Conservation (phyloP, 2,329 filamentous ascomycete genomes). For the Aureobasidium zeae region DNA sequence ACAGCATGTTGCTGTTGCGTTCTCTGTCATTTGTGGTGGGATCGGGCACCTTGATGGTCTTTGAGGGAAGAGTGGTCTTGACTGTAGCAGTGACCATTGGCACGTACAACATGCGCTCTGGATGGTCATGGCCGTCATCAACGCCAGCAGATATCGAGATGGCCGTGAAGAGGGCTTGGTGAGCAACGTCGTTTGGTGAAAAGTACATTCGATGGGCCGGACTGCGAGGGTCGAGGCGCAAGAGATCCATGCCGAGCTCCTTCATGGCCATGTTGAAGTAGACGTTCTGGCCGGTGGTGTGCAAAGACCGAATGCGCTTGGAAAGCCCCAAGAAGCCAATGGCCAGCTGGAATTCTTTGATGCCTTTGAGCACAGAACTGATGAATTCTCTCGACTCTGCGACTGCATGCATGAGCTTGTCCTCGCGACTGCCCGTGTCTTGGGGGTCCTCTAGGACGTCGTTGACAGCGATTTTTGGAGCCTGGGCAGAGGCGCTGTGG, state of each 20-base stretch:
- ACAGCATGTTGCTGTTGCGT: conserved; percentile 89
- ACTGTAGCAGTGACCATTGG: conserved; percentile 96
- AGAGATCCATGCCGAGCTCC: conserved; percentile 85
- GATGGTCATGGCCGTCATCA: conserved; percentile 77
- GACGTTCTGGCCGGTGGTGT: conserved; percentile 59
- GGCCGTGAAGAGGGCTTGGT: conserved; percentile 85
- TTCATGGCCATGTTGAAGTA: conserved; percentile 88
- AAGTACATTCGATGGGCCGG: conserved; percentile 99
- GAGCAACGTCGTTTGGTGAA: conserved; percentile 79
- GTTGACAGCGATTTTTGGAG: conserved; percentile 19
- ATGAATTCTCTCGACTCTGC: conserved; percentile 90
- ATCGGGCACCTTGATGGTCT: conserved; percentile 73
- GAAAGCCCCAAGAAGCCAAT: conserved; percentile 84
- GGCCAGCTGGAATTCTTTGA: conserved; percentile 94
- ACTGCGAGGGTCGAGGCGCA: conserved; percentile 83
- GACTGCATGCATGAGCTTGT: conserved; percentile 70
- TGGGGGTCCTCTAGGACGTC: conserved; percentile 38
- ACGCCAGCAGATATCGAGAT: conserved; percentile 87
- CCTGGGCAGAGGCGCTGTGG: conserved; percentile 26
- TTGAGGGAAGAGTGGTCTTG: conserved; percentile 87
- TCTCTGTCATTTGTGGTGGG: conserved; percentile 57
- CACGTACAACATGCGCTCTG: conserved; percentile 81
- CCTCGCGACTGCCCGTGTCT: conserved; percentile 62
- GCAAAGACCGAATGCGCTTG: conserved; percentile 62
- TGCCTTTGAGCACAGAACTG: conserved; percentile 78